Evolutionary conservation across 441 rosid genomes (phyloP).

Genomic region (Euphorbia schlechtendalii): DNA sequence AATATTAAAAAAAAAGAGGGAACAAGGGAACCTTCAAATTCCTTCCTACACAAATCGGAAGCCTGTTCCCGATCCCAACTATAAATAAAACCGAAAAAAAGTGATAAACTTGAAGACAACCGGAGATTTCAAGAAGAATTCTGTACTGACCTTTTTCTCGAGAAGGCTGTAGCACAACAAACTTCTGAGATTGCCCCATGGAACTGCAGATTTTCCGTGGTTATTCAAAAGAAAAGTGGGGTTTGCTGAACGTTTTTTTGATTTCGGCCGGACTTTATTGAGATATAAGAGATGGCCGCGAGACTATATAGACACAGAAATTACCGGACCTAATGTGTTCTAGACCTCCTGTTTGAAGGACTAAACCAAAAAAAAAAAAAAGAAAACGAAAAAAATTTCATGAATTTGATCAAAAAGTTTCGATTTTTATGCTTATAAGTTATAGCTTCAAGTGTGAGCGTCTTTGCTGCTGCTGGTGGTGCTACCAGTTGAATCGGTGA

Average conservation of each 20-base stretch:
- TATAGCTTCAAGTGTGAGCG: conserved; percentile 39
- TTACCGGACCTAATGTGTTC: conserved; percentile 36
- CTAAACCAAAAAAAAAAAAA: conserved; percentile 22
- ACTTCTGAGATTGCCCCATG: conserved; percentile 29
- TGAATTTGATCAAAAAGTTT: conserved; percentile 37
- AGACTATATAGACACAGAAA: background rate
- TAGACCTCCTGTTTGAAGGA: conserved; percentile 38
- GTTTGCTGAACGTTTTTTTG: conserved; percentile 27
- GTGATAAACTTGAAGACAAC: conserved; percentile 19
- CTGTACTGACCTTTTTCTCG: conserved; percentile 12
- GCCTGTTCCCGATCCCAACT: conserved; percentile 29
- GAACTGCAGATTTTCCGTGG: background rate
- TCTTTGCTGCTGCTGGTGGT: conserved; percentile 21
- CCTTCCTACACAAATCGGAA: conserved; percentile 30
- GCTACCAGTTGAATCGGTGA: conserved; percentile 33
- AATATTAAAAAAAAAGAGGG: conserved; percentile 23
- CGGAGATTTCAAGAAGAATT: conserved; percentile 29
- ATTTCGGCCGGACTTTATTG: conserved; percentile 42
- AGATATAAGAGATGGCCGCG: conserved; percentile 33
- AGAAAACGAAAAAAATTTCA: conserved; percentile 10
- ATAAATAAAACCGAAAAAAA: conserved; percentile 16
- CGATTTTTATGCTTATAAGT: conserved; percentile 24
- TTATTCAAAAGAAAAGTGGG: conserved; percentile 34
- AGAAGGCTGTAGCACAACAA: conserved; percentile 28
- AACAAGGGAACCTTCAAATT: conserved; percentile 26